Base-by-base conservation (phyloP, 768 basidiomycete species). In the Collybia sordida region DNA sequence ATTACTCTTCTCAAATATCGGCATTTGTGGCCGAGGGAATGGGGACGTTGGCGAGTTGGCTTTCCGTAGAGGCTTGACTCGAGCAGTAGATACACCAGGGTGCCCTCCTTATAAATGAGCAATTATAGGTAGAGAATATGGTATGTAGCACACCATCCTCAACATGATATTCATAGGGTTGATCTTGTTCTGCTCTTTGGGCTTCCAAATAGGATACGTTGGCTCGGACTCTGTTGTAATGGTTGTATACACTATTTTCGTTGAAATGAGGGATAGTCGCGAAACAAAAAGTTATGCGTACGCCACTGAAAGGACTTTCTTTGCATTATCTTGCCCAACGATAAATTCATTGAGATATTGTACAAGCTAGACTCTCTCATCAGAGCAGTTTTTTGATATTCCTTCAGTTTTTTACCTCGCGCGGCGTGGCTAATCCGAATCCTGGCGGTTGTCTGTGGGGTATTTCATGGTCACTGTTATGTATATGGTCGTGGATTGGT, bases 281-380 rank as follows among this genome's bases (percentile, higher is more conserved):
- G 31, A 31, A 6, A 31, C 14, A 31, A 4, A 42, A 40, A 3
- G 27, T 28, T 22, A 42, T 38, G 82, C 92, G 64, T 69, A 93
- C 93, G 94, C 95, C 41, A 98, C 95, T 31, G 92, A 90, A 25
- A 98, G 79, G 19, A 90, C 86, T 63, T 93, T 93, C 81, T 98
- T 98, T 2, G 95, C 94, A 51, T 78, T 80, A 57, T 91, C 88
- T 64, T 98, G 95, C 1, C 95, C 95, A 15, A 98, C 79, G 31
- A 98, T 84, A 61, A 87, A 97, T 62, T 92, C 85, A 57, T 92
- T 86, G 34, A 97, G 79, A 65, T 92, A 94, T 63, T 87, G 79
- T 6, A 85, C 86, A 38, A 96, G 80, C 91, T 95, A 50, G 28
- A 75, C 24, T 23, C 45, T 19, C 17, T 27, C n/a, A 39, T 48